phyloP scores from a whole-genome alignment of 345 rosid genomes.

The Populus alba region DNA sequence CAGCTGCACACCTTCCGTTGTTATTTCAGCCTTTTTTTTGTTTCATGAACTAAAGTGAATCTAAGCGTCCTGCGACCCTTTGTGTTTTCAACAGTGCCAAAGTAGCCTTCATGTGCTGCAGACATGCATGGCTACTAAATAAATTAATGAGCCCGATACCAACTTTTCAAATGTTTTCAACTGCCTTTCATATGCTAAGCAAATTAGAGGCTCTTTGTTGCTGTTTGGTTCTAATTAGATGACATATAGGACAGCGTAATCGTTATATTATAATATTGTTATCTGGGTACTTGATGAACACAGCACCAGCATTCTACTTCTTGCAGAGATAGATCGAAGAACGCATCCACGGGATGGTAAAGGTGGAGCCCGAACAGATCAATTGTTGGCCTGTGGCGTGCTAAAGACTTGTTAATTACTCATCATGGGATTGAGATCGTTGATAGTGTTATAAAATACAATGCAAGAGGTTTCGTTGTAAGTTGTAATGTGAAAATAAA shows the following conservation, averaged over 20 bases:
- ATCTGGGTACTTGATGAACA: background rate
- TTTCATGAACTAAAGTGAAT: constrained; percentile 14
- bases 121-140: background rate
- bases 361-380: background rate
- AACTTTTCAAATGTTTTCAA: background rate
- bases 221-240: background rate
- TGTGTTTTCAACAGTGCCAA: background rate
- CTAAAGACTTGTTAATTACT: background rate
- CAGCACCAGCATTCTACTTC: background rate
- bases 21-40: background rate
- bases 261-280: background rate
- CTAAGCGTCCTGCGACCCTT: constrained; percentile 1
- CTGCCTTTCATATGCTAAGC: constrained; percentile 9
- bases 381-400: background rate
- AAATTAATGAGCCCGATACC: constrained; percentile 1
- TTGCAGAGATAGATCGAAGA: background rate
- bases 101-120: constrained; percentile 29
- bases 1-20: constrained; percentile 10
- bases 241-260: background rate
- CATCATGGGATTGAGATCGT: background rate
- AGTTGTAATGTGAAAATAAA: too few relatives aligned
- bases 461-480: too few relatives aligned
- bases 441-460: too few relatives aligned
- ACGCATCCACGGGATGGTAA: background rate
- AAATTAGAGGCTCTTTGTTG: background rate